Evolutionary conservation across 306 rosid genomes (phyloP), one percentile per base, ranked within the genome.

Genomic region (Herpetospermum pedunculosum): DNA sequence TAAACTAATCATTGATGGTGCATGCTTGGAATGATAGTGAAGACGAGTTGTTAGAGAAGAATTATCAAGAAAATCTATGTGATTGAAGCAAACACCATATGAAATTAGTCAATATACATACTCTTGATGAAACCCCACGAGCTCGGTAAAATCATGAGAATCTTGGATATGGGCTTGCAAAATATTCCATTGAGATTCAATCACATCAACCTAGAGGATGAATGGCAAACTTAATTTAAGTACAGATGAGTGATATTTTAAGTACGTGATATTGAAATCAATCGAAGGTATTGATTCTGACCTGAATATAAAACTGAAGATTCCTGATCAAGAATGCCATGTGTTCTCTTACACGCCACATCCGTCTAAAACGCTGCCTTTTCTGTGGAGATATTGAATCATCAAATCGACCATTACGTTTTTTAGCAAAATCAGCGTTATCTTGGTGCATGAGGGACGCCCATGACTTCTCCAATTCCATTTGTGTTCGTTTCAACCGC

Each of bases 251-350:
- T 7, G 7, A 44, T 48, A 53, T 41, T 65, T 71, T 0, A 46
- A 43, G 52, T 29, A 11, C 29, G 19, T 47, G 55, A 16, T 47
- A 47, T 46, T 71, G 11, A 70, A 70, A 30, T 50, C 47, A 8
- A 34, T 32, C 15, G 23, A 76, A n/a, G 63, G 63, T 43, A 70
- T 54, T 58, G 71, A 71, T 50, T 72, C 65, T 62, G 64, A 94
- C 96, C 96, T 94, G 96, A 75, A 94, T 91, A 83, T 94, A 94
- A 84, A 94, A 94, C 79, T 91, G 98, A 81, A 94, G 98, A 82
- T 94, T 94, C 83, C 97, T 89, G 80, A 94, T 87, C 82, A 91
- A 83, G 96, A 94, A 94, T 69, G 95, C 97, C 73, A 69, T 74
- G 40, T 74, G 77, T 41, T 74, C 77, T 74, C 77, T 74, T 40